Conservation (phyloP, 75 land plant genomes). For the Cunninghamia lanceolata region DNA sequence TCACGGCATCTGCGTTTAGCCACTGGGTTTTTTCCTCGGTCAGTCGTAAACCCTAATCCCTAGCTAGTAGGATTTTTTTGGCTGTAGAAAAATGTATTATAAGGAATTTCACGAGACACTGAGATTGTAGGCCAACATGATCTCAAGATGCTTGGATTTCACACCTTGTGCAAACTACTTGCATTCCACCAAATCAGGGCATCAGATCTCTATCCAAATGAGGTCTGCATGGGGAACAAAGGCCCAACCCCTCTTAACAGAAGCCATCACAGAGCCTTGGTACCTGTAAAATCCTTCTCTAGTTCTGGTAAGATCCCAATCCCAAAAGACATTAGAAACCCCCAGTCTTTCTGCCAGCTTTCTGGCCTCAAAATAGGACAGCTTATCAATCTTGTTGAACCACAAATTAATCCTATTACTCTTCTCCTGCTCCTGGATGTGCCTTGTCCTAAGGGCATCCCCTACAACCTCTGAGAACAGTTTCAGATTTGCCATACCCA, state of each 20-base stretch:
- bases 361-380: conserved; percentile 56
- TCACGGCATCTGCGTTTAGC: too few relatives aligned
- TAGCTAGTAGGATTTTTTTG: too few relatives aligned
- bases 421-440: too few relatives aligned
- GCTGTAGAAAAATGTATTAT: too few relatives aligned
- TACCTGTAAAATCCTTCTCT: conserved; percentile 76
- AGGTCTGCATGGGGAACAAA: too few relatives aligned
- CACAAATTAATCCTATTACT: conserved; percentile 59
- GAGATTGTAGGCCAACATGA: conserved; percentile 76
- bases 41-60: too few relatives aligned
- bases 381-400: conserved; percentile 24
- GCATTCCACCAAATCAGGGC: conserved; percentile 69
- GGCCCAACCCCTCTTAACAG: conserved; percentile 58
- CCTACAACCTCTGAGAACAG: too few relatives aligned
- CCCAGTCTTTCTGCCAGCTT: conserved; percentile 70
- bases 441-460: too few relatives aligned
- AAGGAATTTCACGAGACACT: too few relatives aligned
- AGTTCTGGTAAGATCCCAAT: conserved; percentile 76
- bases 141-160: conserved; percentile 56
- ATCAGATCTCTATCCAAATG: conserved; percentile 84
- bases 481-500: too few relatives aligned
- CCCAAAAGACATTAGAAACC: too few relatives aligned
- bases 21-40: too few relatives aligned
- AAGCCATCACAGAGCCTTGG: conserved; percentile 59
- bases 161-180: conserved; percentile 69